Conservation (phyloP, 164 flowering plant genomes). For the Aristolochia contorta region DNA sequence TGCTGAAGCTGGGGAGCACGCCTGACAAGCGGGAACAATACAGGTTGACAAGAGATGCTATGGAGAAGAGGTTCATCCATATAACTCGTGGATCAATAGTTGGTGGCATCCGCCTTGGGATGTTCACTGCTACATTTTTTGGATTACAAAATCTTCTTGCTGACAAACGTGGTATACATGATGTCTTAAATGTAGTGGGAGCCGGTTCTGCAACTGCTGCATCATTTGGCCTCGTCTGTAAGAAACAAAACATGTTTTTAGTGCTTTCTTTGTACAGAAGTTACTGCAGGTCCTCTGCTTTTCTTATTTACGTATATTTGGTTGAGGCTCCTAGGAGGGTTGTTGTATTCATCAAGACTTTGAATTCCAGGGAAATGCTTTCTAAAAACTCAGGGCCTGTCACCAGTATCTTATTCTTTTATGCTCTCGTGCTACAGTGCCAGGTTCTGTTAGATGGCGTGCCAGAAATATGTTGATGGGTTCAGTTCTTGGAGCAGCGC, state of each 20-base stretch:
- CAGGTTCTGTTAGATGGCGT: constrained; percentile 89
- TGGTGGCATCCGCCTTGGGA: constrained; percentile 94
- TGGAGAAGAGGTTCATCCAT: constrained; percentile 91
- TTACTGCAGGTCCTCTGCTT: too few species aligned
- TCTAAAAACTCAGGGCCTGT: too few species aligned
- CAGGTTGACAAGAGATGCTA: constrained; percentile 93
- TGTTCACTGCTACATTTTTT: constrained; percentile 82
- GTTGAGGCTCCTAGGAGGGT: too few species aligned
- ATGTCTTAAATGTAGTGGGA: constrained; percentile 74
- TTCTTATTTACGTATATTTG: too few species aligned
- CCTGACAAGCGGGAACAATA: constrained; percentile 94
- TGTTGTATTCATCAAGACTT: too few species aligned
- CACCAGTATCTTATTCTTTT: too few species aligned
- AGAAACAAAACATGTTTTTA: constrained; percentile 13
- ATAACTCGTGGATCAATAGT: constrained; percentile 88
- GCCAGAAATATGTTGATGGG: constrained; percentile 82
- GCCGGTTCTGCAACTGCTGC: constrained; percentile 98
- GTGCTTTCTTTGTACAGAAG: background rate
- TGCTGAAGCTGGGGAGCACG: constrained; percentile 90
- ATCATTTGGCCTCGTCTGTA: constrained; percentile 76
- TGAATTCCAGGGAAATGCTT: too few species aligned
- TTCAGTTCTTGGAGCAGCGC: constrained; percentile 76
- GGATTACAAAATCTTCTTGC: constrained; percentile 80
- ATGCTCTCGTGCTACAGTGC: constrained; percentile 40
- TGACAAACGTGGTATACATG: constrained; percentile 83